Percentiles rank a stretch among this genome's conserved stretches.
These are phyloP conservation scores for Biscogniauxia mediterranea DNA, from an alignment of 2,329 filamentous ascomycete genomes.

Conservation along the genomic window DNA sequence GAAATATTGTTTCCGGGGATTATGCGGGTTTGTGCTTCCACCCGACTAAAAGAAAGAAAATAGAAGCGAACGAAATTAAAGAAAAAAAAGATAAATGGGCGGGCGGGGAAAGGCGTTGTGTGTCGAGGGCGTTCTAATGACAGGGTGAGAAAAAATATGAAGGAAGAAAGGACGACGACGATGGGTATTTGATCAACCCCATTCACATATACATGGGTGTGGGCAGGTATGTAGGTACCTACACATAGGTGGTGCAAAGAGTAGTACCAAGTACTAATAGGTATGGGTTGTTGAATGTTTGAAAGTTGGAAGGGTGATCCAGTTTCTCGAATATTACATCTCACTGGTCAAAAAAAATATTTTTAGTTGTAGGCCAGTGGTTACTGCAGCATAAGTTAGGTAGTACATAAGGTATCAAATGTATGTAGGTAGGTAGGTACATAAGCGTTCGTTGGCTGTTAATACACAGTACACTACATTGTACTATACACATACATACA, in stretches of 20 bases:
- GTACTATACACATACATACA: too few relatives aligned
- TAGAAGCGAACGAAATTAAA: constrained; percentile 18
- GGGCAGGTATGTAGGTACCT: not conserved
- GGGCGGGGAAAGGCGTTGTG: constrained; percentile 13
- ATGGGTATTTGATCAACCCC: not conserved
- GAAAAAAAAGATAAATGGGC: constrained; percentile 1
- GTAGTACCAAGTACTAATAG: constrained; percentile 10
- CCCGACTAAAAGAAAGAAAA: not conserved
- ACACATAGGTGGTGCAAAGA: not conserved
- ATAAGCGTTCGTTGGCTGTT: not conserved
- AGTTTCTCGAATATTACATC: constrained; percentile 20
- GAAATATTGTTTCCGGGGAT: not conserved
- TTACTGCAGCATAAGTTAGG: too few relatives aligned
- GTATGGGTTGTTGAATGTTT: constrained; percentile 12
- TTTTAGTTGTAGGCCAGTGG: too few relatives aligned
- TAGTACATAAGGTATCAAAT: too few relatives aligned
- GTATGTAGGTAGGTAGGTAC: not conserved
- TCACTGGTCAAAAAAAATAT: constrained; percentile 8
- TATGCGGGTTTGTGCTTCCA: not conserved
- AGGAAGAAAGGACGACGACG: constrained; percentile 7
- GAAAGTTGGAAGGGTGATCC: constrained; percentile 20
- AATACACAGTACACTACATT: too few relatives aligned
- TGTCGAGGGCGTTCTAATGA: constrained; percentile 5
- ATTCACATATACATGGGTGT: not conserved
- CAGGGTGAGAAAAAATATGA: constrained; percentile 2